Percentiles rank a stretch among this genome's conserved stretches.
phyloP scores from a whole-genome alignment of 2,329 filamentous ascomycete species.

The Cadophora sp. region DNA sequence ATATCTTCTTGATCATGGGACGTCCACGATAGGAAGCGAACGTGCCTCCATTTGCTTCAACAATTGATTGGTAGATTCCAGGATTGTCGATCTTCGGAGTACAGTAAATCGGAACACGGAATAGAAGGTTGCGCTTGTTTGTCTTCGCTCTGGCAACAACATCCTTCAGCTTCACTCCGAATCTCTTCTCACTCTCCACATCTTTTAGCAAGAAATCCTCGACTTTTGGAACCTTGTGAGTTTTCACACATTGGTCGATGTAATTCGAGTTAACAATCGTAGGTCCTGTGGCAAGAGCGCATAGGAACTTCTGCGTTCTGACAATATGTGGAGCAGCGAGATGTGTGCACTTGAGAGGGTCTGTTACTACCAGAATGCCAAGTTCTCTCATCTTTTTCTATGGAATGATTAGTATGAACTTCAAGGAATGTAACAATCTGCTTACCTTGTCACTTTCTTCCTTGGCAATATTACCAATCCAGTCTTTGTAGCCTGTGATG shows the following conservation, averaged over 20 bases:
- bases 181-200: slow-evolving; percentile 72
- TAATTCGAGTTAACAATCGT: slow-evolving; percentile 79
- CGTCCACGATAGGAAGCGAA: slow-evolving; percentile 80
- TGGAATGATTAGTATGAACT: slow-evolving; percentile 29
- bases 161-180: slow-evolving; percentile 71
- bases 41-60: slow-evolving; percentile 85
- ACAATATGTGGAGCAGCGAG: slow-evolving; percentile 87
- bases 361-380: slow-evolving; percentile 80
- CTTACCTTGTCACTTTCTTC: slow-evolving; percentile 84
- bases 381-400: slow-evolving; percentile 83
- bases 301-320: slow-evolving; percentile 92
- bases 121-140: slow-evolving; percentile 79
- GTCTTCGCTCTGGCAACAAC: slow-evolving; percentile 73
- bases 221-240: slow-evolving; percentile 67
- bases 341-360: slow-evolving; percentile 80
- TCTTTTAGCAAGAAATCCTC: slow-evolving; percentile 75
- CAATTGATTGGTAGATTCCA: slow-evolving; percentile 85
- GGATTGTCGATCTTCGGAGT: slow-evolving; percentile 82
- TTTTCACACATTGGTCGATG: slow-evolving; percentile 77
- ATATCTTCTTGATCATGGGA: slow-evolving; percentile 68
- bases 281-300: slow-evolving; percentile 82
- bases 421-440: background rate
- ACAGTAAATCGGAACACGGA: slow-evolving; percentile 82
- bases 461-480: slow-evolving; percentile 74
- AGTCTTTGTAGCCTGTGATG: slow-evolving; percentile 83